phyloP scores from a whole-genome alignment of 2,329 filamentous ascomycete genomes.

The Biscogniauxia mediterranea region DNA sequence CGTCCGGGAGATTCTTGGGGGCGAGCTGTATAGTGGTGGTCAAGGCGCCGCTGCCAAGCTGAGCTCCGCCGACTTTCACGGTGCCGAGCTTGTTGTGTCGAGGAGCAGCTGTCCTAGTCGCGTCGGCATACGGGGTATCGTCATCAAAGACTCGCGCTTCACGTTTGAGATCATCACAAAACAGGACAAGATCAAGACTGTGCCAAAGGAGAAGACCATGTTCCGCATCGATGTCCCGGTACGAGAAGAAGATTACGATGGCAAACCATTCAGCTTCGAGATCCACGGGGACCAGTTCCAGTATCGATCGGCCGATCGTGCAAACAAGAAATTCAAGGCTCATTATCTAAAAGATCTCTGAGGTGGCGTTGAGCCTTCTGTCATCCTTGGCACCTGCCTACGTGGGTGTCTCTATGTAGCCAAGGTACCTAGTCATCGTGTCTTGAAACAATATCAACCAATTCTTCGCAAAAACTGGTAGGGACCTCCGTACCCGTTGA shows the following conservation, averaged over 20 bases:
- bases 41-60: constrained; percentile 69
- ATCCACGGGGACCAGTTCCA: constrained; percentile 85
- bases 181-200: constrained; percentile 67
- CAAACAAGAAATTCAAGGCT: constrained; percentile 87
- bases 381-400: neutral
- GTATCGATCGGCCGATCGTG: constrained; percentile 76
- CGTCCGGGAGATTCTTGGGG: constrained; percentile 74
- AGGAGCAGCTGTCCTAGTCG: constrained; percentile 76
- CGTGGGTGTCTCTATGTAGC: no score
- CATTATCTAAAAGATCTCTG: constrained; percentile 75
- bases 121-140: constrained; percentile 82
- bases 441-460: no score
- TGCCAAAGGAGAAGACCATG: constrained; percentile 88
- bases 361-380: constrained; percentile 28
- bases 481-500: no score
- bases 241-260: constrained; percentile 12
- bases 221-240: constrained; percentile 72
- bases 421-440: no score
- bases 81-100: constrained; percentile 78
- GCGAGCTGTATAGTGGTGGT: constrained; percentile 55
- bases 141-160: constrained; percentile 84
- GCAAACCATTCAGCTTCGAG: constrained; percentile 68
- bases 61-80: constrained; percentile 85
- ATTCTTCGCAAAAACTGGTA: no score
- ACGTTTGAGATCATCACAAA: constrained; percentile 81